Percentiles rank a stretch among this genome's conserved stretches.
phyloP scores from a whole-genome alignment of 2,329 filamentous ascomycete genomes.

The Aspergillus sp. region DNA sequence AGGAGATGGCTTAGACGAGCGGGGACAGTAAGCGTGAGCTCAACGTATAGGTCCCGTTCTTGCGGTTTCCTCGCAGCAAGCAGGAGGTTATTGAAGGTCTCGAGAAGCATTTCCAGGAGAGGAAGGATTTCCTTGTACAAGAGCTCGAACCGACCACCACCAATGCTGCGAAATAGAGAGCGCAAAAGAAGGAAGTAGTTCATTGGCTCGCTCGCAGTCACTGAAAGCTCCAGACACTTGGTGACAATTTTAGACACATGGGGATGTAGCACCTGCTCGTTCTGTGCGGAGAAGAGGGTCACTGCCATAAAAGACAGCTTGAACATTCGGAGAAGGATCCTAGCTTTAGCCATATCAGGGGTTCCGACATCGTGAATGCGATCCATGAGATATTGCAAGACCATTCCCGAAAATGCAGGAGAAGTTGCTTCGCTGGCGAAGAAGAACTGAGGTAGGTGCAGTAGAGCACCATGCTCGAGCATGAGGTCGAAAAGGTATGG shows the following conservation, averaged over 20 bases:
- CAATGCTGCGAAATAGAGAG: slow-evolving; percentile 93
- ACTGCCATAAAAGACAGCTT: slow-evolving; percentile 99
- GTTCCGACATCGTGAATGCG: slow-evolving; percentile 93
- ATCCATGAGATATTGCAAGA: slow-evolving; percentile 95
- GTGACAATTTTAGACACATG: slow-evolving; percentile 98
- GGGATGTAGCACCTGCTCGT: slow-evolving; percentile 91
- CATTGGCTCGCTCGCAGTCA: slow-evolving; percentile 93
- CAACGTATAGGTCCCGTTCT: slow-evolving; percentile 94
- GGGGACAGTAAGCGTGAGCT: slow-evolving; percentile 93
- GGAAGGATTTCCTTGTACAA: slow-evolving; percentile 98
- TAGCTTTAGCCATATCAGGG: slow-evolving; percentile 85
- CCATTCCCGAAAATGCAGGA: slow-evolving; percentile 96
- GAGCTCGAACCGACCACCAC: slow-evolving; percentile 94
- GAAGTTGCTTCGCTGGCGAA: slow-evolving; percentile 98
- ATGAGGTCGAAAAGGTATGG: slow-evolving; percentile 96
- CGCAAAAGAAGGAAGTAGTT: slow-evolving; percentile 95
- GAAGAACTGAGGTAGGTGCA: slow-evolving; percentile 97
- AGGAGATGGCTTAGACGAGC: slow-evolving; percentile 90
- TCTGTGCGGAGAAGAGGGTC: slow-evolving; percentile 89
- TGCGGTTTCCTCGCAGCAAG: slow-evolving; percentile 85
- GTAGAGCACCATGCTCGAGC: slow-evolving; percentile 88
- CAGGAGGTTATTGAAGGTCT: slow-evolving; percentile 93
- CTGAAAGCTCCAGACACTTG: slow-evolving; percentile 93
- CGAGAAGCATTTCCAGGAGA: slow-evolving; percentile 92
- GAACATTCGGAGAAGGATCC: slow-evolving; percentile 88